Conservation (phyloP, 148 eudicot species). For the Nyssa sinensis region DNA sequence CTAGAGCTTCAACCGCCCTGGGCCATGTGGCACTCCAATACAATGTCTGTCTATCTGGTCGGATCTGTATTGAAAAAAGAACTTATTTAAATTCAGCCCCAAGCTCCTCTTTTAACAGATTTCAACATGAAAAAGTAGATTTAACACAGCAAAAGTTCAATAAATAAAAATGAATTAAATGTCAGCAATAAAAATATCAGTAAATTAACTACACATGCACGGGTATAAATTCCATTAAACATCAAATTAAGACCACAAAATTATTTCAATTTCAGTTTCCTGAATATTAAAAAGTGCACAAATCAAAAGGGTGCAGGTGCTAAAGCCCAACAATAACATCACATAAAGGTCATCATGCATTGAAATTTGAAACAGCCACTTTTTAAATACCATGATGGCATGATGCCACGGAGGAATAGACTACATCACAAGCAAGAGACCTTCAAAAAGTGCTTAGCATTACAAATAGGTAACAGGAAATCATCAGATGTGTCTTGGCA, state of each 20-base stretch:
- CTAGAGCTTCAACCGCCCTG: conserved; percentile 84
- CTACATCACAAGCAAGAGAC: not conserved
- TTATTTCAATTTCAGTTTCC: not conserved
- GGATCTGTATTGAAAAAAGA: conserved; percentile 50
- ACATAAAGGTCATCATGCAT: not conserved
- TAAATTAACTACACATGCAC: not conserved
- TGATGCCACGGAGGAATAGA: not conserved
- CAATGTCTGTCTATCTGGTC: conserved; percentile 96
- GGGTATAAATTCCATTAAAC: not conserved
- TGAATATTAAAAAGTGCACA: not conserved
- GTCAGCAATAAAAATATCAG: not conserved
- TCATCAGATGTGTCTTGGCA: not conserved
- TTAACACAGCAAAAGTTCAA: not conserved
- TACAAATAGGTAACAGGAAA: not conserved
- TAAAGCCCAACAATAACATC: not conserved
- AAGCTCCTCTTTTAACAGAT: not conserved
- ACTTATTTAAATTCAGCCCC: conserved; percentile 2
- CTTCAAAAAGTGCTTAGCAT: not conserved
- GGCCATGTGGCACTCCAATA: conserved; percentile 99
- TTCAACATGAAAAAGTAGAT: not conserved
- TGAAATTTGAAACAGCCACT: not conserved
- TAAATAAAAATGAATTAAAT: not conserved
- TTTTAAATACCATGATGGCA: not conserved
- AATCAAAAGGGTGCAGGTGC: not conserved
- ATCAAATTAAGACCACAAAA: not conserved